These are phyloP conservation scores for Alternaria conjuncta DNA, from an alignment of 2,329 filamentous ascomycete species.

Conservation along the genomic window DNA sequence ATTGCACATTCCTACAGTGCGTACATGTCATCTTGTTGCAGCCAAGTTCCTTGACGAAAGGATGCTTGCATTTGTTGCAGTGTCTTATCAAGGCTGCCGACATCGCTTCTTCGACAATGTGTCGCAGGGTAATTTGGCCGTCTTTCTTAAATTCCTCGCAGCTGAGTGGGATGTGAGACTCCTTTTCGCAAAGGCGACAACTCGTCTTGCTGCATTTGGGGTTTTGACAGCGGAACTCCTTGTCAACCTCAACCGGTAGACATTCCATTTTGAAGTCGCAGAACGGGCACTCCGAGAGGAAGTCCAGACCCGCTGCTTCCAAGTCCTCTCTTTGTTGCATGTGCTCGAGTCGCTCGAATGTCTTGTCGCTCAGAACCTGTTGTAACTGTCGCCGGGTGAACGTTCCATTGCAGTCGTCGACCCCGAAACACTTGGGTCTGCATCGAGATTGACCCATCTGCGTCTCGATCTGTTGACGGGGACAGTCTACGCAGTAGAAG, in stretches of 20 bases:
- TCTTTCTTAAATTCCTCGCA: conserved; percentile 71
- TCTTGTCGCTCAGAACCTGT: conserved; percentile 64
- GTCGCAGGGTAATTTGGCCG: conserved; percentile 66
- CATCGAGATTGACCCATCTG: conserved; percentile 74
- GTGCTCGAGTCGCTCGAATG: conserved; percentile 68
- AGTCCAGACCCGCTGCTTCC: conserved; percentile 72
- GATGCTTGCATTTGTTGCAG: conserved; percentile 75
- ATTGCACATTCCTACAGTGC: conserved; percentile 62
- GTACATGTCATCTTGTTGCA: conserved; percentile 86
- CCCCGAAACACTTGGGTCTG: conserved; percentile 73
- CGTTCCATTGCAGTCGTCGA: conserved; percentile 60
- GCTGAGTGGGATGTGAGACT: conserved; percentile 73
- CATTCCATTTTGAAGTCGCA: conserved; percentile 81
- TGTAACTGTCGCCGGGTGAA: conserved; percentile 65
- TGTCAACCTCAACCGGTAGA: conserved; percentile 69
- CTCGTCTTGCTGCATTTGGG: conserved; percentile 64
- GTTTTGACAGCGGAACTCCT: conserved; percentile 75
- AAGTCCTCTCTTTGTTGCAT: conserved; percentile 75
- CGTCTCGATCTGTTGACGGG: conserved; percentile 68
- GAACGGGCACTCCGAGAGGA: conserved; percentile 78
- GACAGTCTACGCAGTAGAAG: conserved; percentile 74
- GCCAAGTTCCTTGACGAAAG: conserved; percentile 78
- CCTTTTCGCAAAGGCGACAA: conserved; percentile 66
- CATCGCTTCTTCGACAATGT: conserved; percentile 83
- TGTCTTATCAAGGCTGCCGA: conserved; percentile 76